A percentile compares a stretch with the other conserved stretches of the same genome.
Evolutionary conservation across 2,329 filamentous ascomycete genomes (phyloP).

Genomic region (Chlorencoelia australis): DNA sequence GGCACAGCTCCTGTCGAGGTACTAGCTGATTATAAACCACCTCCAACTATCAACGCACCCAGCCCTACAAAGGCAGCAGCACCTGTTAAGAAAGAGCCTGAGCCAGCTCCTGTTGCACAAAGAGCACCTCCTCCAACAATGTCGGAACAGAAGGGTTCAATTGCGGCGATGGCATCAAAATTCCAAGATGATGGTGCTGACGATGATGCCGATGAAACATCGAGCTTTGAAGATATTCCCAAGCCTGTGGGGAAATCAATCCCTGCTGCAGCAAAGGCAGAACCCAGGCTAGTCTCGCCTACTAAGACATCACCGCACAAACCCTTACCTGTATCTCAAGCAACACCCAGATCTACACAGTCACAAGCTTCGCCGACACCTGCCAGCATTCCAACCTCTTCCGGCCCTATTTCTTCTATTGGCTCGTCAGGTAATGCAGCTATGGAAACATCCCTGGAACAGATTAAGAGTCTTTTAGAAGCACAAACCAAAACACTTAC

Average conservation of each 20-base stretch:
- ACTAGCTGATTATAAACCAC: constrained; percentile 55
- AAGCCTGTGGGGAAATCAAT: constrained; percentile 57
- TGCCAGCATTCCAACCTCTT: constrained; percentile 28
- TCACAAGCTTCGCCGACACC: constrained; percentile 15
- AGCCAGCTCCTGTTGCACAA: constrained; percentile 34
- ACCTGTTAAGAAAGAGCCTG: constrained; percentile 42
- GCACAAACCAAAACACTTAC: constrained; percentile 69
- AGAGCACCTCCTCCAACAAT: constrained; percentile 55
- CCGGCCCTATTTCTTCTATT: constrained; percentile 27
- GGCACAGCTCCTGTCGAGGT: constrained; percentile 73
- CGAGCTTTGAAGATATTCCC: constrained; percentile 78
- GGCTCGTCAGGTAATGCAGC: constrained; percentile 30
- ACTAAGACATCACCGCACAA: constrained; percentile 24
- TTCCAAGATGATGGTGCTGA: constrained; percentile 65
- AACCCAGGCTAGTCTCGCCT: constrained; percentile 34
- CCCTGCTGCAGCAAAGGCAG: constrained; percentile 30
- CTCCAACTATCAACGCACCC: constrained; percentile 34
- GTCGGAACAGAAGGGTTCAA: constrained; percentile 78
- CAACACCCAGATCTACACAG: constrained; percentile 14
- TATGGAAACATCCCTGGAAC: constrained; percentile 56
- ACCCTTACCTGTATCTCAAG: constrained; percentile 23
- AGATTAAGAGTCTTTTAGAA: constrained; percentile 71
- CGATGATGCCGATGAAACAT: constrained; percentile 47
- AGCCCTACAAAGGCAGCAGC: constrained; percentile 32
- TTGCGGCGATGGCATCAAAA: constrained; percentile 74